Conservation (phyloP, 2,329 filamentous ascomycete species). For the Xylaria hypoxylon region DNA sequence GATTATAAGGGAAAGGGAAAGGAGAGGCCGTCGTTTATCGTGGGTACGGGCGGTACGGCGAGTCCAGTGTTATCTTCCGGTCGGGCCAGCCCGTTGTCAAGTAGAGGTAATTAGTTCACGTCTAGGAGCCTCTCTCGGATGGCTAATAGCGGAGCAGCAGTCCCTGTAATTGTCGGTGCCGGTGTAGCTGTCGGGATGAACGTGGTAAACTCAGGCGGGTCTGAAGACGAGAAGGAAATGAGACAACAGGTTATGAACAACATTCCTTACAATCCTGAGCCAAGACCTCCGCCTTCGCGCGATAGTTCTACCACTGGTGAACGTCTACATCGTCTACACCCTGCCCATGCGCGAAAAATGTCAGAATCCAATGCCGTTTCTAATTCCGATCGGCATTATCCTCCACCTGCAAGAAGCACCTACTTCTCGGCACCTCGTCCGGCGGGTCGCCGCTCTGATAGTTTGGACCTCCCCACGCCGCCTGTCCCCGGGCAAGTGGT, state of each 20-base stretch:
- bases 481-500: constrained; percentile 28
- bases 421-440: constrained; percentile 48
- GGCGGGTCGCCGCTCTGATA: constrained; percentile 35
- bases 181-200: constrained; percentile 36
- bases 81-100: constrained; percentile 38
- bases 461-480: constrained; percentile 31
- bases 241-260: constrained; percentile 36
- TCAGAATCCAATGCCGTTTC: constrained; percentile 36
- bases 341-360: constrained; percentile 39
- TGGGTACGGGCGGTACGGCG: constrained; percentile 30
- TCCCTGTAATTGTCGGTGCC: constrained; percentile 30
- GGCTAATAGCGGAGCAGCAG: constrained; percentile 37
- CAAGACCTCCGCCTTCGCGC: constrained; percentile 37
- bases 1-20: constrained; percentile 47
- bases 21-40: constrained; percentile 38
- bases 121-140: constrained; percentile 37
- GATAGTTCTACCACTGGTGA: constrained; percentile 40
- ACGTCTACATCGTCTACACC: constrained; percentile 43
- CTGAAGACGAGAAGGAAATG: constrained; percentile 44
- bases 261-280: constrained; percentile 32
- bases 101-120: constrained; percentile 44
- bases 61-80: constrained; percentile 38
- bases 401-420: constrained; percentile 44
- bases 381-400: constrained; percentile 44
- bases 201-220: constrained; percentile 38